Evolutionary conservation across 2,329 filamentous ascomycete genomes (phyloP), one percentile per base, ranked within the genome.

Genomic region (Ceratocystis colombiana): DNA sequence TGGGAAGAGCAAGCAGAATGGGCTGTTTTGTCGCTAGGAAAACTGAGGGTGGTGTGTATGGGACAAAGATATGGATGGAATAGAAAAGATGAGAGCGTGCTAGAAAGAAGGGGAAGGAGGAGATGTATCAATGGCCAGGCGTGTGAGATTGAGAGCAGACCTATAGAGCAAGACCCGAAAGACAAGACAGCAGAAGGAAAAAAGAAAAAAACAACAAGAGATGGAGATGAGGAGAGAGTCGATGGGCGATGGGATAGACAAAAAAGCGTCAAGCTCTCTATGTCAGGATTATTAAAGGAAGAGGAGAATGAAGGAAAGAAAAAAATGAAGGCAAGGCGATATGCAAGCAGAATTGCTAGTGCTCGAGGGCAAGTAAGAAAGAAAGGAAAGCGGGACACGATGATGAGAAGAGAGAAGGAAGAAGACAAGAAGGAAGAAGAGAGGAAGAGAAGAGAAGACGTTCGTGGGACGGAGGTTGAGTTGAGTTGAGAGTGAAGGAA

Each of bases 291-390:
- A 41, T 41, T 41, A 28, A 53, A 53, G 70, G 72, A 74, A 72
- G 72, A 72, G 71, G 72, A 69, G 67, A 69, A 67, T 69, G 72
- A 70, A 66, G 50, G 46, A 68, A 65, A 68, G 65, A 68, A 59
- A 67, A 48, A 61, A 61, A 66, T 46, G 68, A 46, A 15, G 22
- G 5, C 22, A 22, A 53, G 48, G 48, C 48, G 48, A 25, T 25
- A 28, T 41, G 12, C 37, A 41, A 41, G 37, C 37, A 28, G 48
- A 22, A 25, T 25, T 53, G 25, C 15, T 53, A 8, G 48, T 15
- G 22, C 22, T 53, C 12, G 50, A 61, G 61, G 46, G 53, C 48
- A 20, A 12, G 50, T 22, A 15, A 5, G 22, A 25, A 44, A n/a
- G 25, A n/a, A 20, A 41, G 6, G 25, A 48, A 67, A 62, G 55